A percentile compares a stretch with the other conserved stretches of the same genome.
These are phyloP conservation scores for Colletotrichum filicis DNA, from an alignment of 2,329 filamentous ascomycete genomes.

Conservation along the genomic window DNA sequence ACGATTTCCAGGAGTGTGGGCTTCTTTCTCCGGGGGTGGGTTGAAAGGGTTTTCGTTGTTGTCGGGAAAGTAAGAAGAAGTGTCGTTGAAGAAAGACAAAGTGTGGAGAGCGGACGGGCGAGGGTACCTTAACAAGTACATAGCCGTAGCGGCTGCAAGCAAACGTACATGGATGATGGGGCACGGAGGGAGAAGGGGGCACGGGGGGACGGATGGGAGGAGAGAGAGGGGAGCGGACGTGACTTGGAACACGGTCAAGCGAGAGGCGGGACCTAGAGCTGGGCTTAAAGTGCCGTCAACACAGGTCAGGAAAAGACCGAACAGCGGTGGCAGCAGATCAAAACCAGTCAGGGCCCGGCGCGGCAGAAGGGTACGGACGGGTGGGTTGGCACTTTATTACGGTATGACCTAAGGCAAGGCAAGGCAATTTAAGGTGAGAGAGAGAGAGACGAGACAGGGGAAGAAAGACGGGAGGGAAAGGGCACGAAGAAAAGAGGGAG, in stretches of 20 bases:
- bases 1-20: neutral
- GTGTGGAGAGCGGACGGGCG: conserved; percentile 33
- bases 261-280: neutral
- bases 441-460: neutral
- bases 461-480: neutral
- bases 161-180: conserved; percentile 31
- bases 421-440: neutral
- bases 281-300: conserved; percentile 9
- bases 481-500: neutral
- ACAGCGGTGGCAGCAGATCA: conserved; percentile 7
- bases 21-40: conserved; percentile 15
- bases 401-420: neutral
- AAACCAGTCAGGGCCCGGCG: conserved; percentile 16
- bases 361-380: conserved; percentile 12
- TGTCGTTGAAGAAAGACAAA: conserved; percentile 37
- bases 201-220: conserved; percentile 6
- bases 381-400: neutral
- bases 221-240: conserved; percentile 19
- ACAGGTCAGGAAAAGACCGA: conserved; percentile 9
- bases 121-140: conserved; percentile 36
- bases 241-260: conserved; percentile 21
- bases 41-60: conserved; percentile 35
- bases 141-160: conserved; percentile 17
- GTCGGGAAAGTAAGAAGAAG: conserved; percentile 20
- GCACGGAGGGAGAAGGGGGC: neutral